A percentile compares a stretch with the other conserved stretches of the same genome.
These are phyloP conservation scores for Auricularia cornea DNA, from an alignment of 768 basidiomycete species.

Conservation along the genomic window DNA sequence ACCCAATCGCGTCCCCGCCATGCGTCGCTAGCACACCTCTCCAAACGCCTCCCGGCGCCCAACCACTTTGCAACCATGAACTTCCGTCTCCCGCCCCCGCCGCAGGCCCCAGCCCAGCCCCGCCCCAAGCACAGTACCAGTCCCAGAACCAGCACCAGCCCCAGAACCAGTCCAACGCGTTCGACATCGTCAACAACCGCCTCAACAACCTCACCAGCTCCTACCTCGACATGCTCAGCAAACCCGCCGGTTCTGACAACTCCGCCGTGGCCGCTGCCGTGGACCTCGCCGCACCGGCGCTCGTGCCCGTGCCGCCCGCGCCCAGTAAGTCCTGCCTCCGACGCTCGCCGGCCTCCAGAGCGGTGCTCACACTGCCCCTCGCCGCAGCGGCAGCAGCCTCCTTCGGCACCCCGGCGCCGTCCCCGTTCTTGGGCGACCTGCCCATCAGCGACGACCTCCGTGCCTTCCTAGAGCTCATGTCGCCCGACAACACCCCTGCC, in stretches of 20 bases:
- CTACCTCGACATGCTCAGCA: background rate
- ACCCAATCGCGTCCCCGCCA: background rate
- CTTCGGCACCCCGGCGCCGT: background rate
- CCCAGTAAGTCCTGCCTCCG: background rate
- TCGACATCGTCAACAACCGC: background rate
- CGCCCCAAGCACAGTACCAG: too few species aligned
- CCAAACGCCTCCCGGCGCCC: slow-evolving; percentile 2
- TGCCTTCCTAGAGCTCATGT: background rate
- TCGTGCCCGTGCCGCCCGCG: background rate
- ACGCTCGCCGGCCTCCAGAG: background rate
- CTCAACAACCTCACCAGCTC: background rate
- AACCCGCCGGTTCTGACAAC: background rate
- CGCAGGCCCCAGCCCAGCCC: background rate
- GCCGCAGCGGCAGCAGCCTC: background rate
- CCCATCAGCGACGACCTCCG: background rate
- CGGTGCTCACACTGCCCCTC: background rate
- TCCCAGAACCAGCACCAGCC: background rate
- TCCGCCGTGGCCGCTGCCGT: background rate
- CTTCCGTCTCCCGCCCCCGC: background rate
- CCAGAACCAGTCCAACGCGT: background rate
- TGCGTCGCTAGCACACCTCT: background rate
- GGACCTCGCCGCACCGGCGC: background rate
- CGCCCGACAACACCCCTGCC: background rate
- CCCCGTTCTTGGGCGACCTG: background rate
- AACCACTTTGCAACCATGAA: background rate